Evolutionary conservation across 2,329 filamentous ascomycete species (phyloP), one percentile per base, ranked within the genome.

Genomic region (Diaporthe helianthi): DNA sequence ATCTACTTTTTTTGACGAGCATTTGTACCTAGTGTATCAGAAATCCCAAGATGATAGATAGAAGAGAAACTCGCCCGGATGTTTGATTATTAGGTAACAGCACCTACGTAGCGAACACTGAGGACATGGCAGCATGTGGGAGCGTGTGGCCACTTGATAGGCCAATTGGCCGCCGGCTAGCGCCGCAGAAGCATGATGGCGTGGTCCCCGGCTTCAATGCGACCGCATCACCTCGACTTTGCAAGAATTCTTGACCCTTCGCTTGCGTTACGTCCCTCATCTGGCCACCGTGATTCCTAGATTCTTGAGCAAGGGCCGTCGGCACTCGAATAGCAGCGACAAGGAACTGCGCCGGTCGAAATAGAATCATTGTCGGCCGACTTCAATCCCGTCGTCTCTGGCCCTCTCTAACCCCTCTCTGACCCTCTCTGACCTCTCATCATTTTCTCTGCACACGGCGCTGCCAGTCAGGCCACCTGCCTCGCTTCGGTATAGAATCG

Each of bases 141-240:
- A 63, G 58, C n/a, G 44, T 36, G 29, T 63, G 60, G 15, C 4
- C 53, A 22, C 47, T 33, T 70, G 68, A 70, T 70, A 70, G 68
- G 68, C 13, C 65, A 70, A 70, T 70, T 70, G 53, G n/a, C 15
- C n/a, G 55, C 41, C 51, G 44, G 53, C 53, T 63, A 63, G 58
- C 58, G 58, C 58, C 9, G 58, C 44, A 36, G 58, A 63, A 31
- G 58, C 44, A 47, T 63, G 44, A 8, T 63, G 58, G 44, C 44
- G 58, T 63, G 58, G 19, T 31, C 31, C 33, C 47, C 64, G 29
- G 22, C n/a, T 41, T 52, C 65, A 67, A 60, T 58, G 52, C 44
- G 52, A 67, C 65, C 65, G 38, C 31, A n/a, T 44, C 61, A 49
- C 19, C 22, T 33, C 54, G 51, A 49, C 52, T 29, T 22, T 5